A percentile compares a stretch with the other conserved stretches of the same genome.
phyloP scores from a whole-genome alignment of 352 stramenopile genomes.

The Thraustotheca clavata region DNA sequence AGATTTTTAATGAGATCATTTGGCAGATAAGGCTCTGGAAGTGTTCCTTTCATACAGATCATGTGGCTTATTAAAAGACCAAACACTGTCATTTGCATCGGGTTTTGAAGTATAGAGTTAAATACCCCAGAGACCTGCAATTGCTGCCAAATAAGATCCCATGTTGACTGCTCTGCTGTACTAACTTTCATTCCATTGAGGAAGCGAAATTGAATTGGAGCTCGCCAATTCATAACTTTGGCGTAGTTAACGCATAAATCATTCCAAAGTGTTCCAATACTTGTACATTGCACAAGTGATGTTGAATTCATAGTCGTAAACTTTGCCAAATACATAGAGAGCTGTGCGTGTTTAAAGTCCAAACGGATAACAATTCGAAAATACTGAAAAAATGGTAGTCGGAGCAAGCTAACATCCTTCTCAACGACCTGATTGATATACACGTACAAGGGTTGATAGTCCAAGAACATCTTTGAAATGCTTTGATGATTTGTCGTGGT shows the following conservation, averaged over 20 bases:
- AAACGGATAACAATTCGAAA: not conserved
- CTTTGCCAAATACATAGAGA: not conserved
- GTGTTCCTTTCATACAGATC: not conserved
- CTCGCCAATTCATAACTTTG: not conserved
- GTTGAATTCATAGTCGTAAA: not conserved
- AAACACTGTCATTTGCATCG: not conserved
- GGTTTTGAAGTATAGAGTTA: not conserved
- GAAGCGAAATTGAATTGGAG: not conserved
- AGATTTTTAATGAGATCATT: not conserved
- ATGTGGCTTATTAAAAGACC: constrained; percentile 8
- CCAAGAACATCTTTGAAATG: not conserved
- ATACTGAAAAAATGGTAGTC: not conserved
- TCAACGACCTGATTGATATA: not conserved
- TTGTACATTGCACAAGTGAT: not conserved
- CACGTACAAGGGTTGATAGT: not conserved
- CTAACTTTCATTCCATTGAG: not conserved
- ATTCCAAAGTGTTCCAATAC: not conserved
- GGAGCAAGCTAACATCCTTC: not conserved
- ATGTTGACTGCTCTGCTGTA: not conserved
- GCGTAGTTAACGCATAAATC: not conserved
- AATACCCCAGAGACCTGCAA: not conserved
- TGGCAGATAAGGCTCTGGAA: not conserved
- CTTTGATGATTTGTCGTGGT: not conserved
- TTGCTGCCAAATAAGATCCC: not conserved
- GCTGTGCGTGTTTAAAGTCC: constrained; percentile 3